Base-by-base conservation (phyloP, 352 stramenopile species). In the Pythium angustatum region DNA sequence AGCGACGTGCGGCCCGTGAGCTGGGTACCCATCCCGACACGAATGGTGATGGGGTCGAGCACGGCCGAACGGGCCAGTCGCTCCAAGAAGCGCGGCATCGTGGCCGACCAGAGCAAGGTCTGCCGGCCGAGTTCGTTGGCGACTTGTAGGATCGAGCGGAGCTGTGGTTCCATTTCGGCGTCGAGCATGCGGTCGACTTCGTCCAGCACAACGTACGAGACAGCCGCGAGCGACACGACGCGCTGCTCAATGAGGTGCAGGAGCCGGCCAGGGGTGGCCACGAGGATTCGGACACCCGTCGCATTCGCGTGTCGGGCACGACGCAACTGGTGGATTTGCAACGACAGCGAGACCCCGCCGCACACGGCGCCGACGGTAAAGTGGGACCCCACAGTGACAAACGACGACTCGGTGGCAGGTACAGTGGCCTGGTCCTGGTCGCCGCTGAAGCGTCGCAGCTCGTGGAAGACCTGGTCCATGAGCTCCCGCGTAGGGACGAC, bases 181-280 rank as follows among this genome's bases (percentile, higher is more conserved):
- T 99, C 94, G 31, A 99, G 87, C 52, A 99, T 83, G 45, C 96
- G 88, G 72, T 99, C 98, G 5, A 96, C 96, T 70, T 99, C 98
- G 68, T 99, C 97, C 7, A 99, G 21, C 89, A 93, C 63, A 87
- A 91, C 52, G 91, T 71, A 78, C 78, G 56, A 51, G 76, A 81
- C 69, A 3, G 28, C 14, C 0, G 17, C n/a, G 11, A 68, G 50
- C 19, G 40, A 33, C 14, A 76, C 63, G 48, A 57, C 62, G 17
- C 33, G 51, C 24, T 64, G 22, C 53, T 77, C 41, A 2, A 83
- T 10, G 26, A 89, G 31, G 68, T 91, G 62, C 82, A 86, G 53
- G 43, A 91, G 62, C 17, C 82, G 73, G 24, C 82, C 82, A 5
- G 82, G 80, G 7, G 82, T 91, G 3, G 82, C 77, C 8, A 91